phyloP scores from a whole-genome alignment of 345 rosid genomes.

The Laguncularia racemosa region DNA sequence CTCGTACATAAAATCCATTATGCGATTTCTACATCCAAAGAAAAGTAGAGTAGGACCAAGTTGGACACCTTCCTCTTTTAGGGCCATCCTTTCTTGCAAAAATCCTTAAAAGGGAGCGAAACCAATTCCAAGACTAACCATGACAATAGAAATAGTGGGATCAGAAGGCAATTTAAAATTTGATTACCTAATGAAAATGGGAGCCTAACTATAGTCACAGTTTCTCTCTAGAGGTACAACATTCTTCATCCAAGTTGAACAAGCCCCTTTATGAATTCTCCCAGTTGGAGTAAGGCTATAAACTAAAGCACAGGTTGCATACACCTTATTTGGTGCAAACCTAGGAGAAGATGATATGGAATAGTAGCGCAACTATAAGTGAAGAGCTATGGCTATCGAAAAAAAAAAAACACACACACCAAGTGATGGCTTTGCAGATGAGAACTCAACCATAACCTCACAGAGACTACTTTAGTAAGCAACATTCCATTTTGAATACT shows the following conservation, averaged over 20 bases:
- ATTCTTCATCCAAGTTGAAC: conserved; percentile 98
- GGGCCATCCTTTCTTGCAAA: conserved; percentile 80
- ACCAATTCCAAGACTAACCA: conserved; percentile 98
- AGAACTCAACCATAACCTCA: conserved; percentile 88
- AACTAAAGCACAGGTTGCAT: no score
- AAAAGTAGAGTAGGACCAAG: conserved; percentile 69
- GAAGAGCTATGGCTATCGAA: conserved; percentile 88
- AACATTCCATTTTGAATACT: conserved; percentile 81
- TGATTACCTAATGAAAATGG: conserved; percentile 83
- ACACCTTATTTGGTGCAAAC: no score
- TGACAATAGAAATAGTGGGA: conserved; percentile 66
- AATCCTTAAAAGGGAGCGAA: conserved; percentile 98
- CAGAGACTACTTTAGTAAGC: conserved; percentile 86
- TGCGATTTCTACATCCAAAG: no score
- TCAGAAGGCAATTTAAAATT: conserved; percentile 87
- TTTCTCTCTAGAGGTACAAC: conserved; percentile 63
- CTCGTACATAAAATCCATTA: no score
- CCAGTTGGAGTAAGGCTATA: no score
- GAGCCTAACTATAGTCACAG: conserved; percentile 68
- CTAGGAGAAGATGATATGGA: conserved; percentile 97
- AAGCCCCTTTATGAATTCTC: no score
- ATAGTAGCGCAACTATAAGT: conserved; percentile 81
- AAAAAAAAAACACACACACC: no score
- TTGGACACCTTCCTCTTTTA: conserved; percentile 68
- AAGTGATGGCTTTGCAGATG: conserved; percentile 82